These are phyloP conservation scores for Lentinula sp. DNA, from an alignment of 768 basidiomycete species.

Conservation along the genomic window DNA sequence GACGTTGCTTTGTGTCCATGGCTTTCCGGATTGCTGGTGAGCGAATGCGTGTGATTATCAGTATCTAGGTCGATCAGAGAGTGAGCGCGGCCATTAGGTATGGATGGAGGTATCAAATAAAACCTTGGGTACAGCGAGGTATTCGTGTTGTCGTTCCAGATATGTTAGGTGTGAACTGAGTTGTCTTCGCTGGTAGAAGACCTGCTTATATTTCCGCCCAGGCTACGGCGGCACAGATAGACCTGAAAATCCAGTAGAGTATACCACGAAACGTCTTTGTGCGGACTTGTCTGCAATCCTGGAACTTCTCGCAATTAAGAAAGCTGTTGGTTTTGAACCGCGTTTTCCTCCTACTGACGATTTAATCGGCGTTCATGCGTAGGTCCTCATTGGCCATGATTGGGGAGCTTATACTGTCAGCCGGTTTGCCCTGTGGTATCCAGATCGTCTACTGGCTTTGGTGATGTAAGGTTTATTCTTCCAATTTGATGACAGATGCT, in stretches of 20 bases:
- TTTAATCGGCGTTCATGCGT: neutral
- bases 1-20: constrained; percentile 71
- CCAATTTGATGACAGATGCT: neutral
- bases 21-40: constrained; percentile 66
- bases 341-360: neutral
- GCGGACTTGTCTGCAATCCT: constrained; percentile 63
- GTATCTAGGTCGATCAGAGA: neutral
- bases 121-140: constrained; percentile 57
- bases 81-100: constrained; percentile 39
- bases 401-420: constrained; percentile 67
- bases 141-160: constrained; percentile 59
- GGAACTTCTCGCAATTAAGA: constrained; percentile 44
- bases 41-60: neutral
- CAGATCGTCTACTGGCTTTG: constrained; percentile 53
- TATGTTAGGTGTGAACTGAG: constrained; percentile 28
- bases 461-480: constrained; percentile 40
- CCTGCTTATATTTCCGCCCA: constrained; percentile 4
- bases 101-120: constrained; percentile 73
- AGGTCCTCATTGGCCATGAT: constrained; percentile 75
- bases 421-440: constrained; percentile 71
- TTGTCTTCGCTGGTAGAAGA: constrained; percentile 17
- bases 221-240: constrained; percentile 68
- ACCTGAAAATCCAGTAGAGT: constrained; percentile 46
- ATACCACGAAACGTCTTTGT: constrained; percentile 54
- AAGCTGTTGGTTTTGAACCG: constrained; percentile 40